A percentile compares a stretch with the other conserved stretches of the same genome.
These are phyloP conservation scores for Rhinocladiella mackenziei DNA, from an alignment of 2,329 filamentous ascomycete genomes.

Conservation along the genomic window DNA sequence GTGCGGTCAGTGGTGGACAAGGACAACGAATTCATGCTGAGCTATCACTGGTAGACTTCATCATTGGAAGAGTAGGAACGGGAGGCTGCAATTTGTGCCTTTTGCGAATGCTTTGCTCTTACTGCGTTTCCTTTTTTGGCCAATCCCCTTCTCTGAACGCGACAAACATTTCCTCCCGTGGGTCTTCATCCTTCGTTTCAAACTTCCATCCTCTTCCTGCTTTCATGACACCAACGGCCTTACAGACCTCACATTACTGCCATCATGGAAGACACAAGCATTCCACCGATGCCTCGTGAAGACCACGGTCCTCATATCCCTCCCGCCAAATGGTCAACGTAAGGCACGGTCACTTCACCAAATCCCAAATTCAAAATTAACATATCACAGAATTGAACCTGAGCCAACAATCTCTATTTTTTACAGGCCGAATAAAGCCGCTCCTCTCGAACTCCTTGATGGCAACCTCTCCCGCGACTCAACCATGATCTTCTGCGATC, in stretches of 20 bases:
- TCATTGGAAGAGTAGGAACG: too few species aligned
- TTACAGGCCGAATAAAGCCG: constrained; percentile 14
- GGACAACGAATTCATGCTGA: too few species aligned
- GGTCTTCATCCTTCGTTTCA: not conserved
- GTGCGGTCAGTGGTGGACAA: too few species aligned
- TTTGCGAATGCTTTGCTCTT: too few species aligned
- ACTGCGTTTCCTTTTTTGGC: too few species aligned
- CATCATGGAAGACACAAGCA: constrained; percentile 18
- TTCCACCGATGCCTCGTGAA: constrained; percentile 16
- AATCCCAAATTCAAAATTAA: not conserved
- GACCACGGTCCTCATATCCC: constrained; percentile 23
- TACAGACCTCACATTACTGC: not conserved
- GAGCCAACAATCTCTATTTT: constrained; percentile 23
- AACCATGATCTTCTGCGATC: constrained; percentile 26
- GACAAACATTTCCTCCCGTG: too few species aligned
- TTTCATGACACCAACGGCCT: not conserved
- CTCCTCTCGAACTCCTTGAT: constrained; percentile 12
- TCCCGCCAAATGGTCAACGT: constrained; percentile 21
- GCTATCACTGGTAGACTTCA: too few species aligned
- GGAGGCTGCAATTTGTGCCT: too few species aligned
- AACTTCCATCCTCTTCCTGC: not conserved
- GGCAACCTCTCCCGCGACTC: constrained; percentile 19
- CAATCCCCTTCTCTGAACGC: too few species aligned
- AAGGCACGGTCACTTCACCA: not conserved
- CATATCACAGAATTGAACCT: constrained; percentile 14